Percentiles rank a stretch among this genome's conserved stretches.
These are phyloP conservation scores for Suhomyces panamericanus DNA, from an alignment of 1,139 yeast species.

Conservation along the genomic window DNA sequence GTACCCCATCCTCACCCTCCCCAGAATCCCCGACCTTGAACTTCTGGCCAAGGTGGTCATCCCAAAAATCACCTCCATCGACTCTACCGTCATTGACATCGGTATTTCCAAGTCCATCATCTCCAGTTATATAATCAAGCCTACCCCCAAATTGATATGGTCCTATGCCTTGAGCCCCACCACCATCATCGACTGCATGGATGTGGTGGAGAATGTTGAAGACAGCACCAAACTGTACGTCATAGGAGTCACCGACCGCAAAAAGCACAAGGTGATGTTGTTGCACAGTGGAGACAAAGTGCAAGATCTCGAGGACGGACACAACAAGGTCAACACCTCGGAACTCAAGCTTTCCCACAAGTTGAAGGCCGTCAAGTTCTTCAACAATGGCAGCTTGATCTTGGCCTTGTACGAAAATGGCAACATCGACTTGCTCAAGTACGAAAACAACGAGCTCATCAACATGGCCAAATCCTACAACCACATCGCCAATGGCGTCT, in stretches of 20 bases:
- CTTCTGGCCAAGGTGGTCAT: slow-evolving; percentile 33
- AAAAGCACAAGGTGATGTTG: slow-evolving; percentile 41
- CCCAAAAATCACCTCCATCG: slow-evolving; percentile 28
- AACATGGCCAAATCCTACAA: slow-evolving; percentile 8
- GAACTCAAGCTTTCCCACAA: slow-evolving; percentile 22
- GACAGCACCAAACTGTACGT: slow-evolving; percentile 30
- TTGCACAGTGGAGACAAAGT: slow-evolving; percentile 22
- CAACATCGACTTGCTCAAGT: slow-evolving; percentile 33
- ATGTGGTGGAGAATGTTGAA: slow-evolving; percentile 28
- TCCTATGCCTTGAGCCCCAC: slow-evolving; percentile 70
- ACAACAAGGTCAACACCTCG: slow-evolving; percentile 22
- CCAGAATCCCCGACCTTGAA: slow-evolving; percentile 40
- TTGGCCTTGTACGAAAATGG: slow-evolving; percentile 48
- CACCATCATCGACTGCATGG: slow-evolving; percentile 48
- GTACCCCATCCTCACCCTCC: slow-evolving; percentile 42
- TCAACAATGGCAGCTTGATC: slow-evolving; percentile 33
- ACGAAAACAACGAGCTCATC: slow-evolving; percentile 14
- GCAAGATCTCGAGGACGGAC: slow-evolving; percentile 8
- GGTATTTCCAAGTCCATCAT: slow-evolving; percentile 80
- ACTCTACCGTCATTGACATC: slow-evolving; percentile 44
- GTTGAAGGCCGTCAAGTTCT: slow-evolving; percentile 39
- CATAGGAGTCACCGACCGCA: slow-evolving; percentile 51
- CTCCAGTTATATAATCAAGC: slow-evolving; percentile 69
- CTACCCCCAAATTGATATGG: slow-evolving; percentile 80
- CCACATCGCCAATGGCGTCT: slow-evolving; percentile 1